Evolutionary conservation across 2,329 filamentous ascomycete species (phyloP), one percentile per base, ranked within the genome.

Genomic region (Basipetospora chlamydospora): DNA sequence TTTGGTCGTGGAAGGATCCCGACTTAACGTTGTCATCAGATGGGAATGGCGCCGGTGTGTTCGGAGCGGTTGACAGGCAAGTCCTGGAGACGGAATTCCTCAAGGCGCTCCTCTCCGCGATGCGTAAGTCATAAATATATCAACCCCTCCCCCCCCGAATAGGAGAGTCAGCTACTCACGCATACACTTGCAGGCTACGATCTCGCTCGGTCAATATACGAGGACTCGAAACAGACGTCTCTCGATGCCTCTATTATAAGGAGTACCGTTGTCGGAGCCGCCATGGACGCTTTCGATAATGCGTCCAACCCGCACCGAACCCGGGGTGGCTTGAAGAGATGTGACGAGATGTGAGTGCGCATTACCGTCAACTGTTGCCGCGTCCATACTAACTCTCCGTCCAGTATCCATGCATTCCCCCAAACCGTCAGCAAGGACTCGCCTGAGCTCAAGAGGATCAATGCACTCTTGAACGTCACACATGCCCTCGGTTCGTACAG

Each of bases 261-360:
- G 47, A 65, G 73, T 4, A 71, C 73, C 1, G 61, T 85, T 7
- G 59, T 81, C 28, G 63, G 63, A 1, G 65, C 74, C 32, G 77
- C 78, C 2, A 68, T 86, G 59, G 65, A 70, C 37, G 70, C 78
- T 4, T 90, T 86, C 49, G 83, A 90, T 48, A 83, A 83, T 49
- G 82, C 83, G 3, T 82, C 79, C 16, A 90, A 90, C 47, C 80
- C 80, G 1, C 86, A 88, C 46, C 73, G 73, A 38, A 81, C 71
- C 2, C 67, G 82, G 44, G 83, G 83, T 12, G 79, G 79, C 0
- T 66, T 90, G 47, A 84, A 83, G 55, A 83, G 76, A 53, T 84
- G 80, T 31, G 68, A 79, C 44, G 78, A 85, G 34, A 80, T 83
- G 78, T 80, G 58, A 56, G 73, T 52, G n/a, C n/a, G n/a, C n/a